Conservation (phyloP, 768 basidiomycete genomes). For the Trametes coccinea region DNA sequence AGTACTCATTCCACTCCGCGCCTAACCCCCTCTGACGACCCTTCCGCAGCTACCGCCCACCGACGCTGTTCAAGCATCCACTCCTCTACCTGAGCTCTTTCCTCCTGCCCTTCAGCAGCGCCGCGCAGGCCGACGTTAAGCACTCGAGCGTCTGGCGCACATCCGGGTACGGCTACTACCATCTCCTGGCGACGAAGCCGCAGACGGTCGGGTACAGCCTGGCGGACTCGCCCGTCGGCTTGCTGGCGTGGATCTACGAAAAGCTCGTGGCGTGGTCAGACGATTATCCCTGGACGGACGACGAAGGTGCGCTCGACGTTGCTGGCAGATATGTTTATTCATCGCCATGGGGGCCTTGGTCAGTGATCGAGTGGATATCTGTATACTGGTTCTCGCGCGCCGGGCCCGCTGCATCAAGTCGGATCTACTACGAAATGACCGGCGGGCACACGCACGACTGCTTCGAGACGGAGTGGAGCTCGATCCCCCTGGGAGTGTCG, state of each 20-base stretch:
- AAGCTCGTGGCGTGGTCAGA: constrained; percentile 38
- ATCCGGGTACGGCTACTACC: constrained; percentile 41
- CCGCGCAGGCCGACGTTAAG: constrained; percentile 39
- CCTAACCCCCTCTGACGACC: no score
- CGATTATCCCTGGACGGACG: constrained; percentile 53
- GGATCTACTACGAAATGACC: constrained; percentile 56
- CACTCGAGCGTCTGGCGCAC: constrained; percentile 32
- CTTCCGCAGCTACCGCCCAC: constrained; percentile 16
- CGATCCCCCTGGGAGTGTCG: constrained; percentile 32
- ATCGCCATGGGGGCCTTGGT: no score
- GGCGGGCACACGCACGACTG: not conserved
- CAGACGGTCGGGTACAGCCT: constrained; percentile 47
- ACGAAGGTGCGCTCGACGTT: constrained; percentile 41
- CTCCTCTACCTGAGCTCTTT: constrained; percentile 32
- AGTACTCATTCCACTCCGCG: no score
- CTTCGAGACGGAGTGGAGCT: constrained; percentile 3
- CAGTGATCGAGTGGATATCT: constrained; percentile 62
- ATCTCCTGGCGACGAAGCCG: constrained; percentile 36
- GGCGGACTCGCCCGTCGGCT: constrained; percentile 54
- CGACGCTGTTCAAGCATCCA: constrained; percentile 28
- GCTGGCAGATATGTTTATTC: not conserved
- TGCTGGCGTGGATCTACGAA: constrained; percentile 37
- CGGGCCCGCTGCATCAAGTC: constrained; percentile 55
- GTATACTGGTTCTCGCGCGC: constrained; percentile 59
- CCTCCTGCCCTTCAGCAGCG: constrained; percentile 34